A percentile compares a stretch with the other conserved stretches of the same genome.
These are phyloP conservation scores for Pyrenophora tritici-repentis DNA, from an alignment of 2,329 filamentous ascomycete species.

Conservation along the genomic window DNA sequence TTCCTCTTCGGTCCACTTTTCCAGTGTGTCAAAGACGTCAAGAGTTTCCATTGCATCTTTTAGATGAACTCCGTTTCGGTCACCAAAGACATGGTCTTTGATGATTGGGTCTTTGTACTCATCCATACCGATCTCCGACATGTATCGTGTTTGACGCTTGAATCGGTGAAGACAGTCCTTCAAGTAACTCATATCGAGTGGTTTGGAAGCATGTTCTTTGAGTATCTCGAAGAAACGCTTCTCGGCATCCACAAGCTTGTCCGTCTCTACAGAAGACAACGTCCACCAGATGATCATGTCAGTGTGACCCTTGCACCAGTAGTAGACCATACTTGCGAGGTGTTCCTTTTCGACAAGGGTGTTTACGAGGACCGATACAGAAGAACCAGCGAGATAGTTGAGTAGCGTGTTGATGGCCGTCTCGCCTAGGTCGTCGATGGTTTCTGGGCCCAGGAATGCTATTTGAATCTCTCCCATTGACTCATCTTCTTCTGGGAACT, in stretches of 20 bases:
- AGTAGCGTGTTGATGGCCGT: slow-evolving; percentile 80
- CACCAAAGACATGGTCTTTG: slow-evolving; percentile 88
- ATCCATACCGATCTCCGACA: slow-evolving; percentile 78
- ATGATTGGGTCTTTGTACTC: slow-evolving; percentile 88
- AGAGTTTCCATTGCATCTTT: slow-evolving; percentile 48
- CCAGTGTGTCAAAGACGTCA: slow-evolving; percentile 67
- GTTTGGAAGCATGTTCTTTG: slow-evolving; percentile 76
- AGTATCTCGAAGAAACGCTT: slow-evolving; percentile 83
- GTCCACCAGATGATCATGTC: slow-evolving; percentile 85
- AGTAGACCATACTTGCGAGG: slow-evolving; percentile 82
- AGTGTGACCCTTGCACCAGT: slow-evolving; percentile 77
- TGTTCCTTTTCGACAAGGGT: slow-evolving; percentile 91
- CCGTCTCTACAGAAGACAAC: slow-evolving; percentile 83
- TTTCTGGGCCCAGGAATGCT: slow-evolving; percentile 84
- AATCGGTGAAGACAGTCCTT: slow-evolving; percentile 84
- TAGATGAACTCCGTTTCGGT: slow-evolving; percentile 70
- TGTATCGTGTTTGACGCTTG: slow-evolving; percentile 78
- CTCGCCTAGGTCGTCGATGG: slow-evolving; percentile 65
- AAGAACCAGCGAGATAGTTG: slow-evolving; percentile 89
- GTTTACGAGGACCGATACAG: slow-evolving; percentile 90
- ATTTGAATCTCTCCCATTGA: slow-evolving; percentile 87
- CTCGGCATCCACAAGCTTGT: slow-evolving; percentile 82
- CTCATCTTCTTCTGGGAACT: slow-evolving; percentile 97
- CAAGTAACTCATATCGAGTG: slow-evolving; percentile 88
- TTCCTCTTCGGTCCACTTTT: slow-evolving; percentile 78